These are phyloP conservation scores for Nannizziopsis barbatae DNA, from an alignment of 2,329 filamentous ascomycete genomes.

Conservation along the genomic window DNA sequence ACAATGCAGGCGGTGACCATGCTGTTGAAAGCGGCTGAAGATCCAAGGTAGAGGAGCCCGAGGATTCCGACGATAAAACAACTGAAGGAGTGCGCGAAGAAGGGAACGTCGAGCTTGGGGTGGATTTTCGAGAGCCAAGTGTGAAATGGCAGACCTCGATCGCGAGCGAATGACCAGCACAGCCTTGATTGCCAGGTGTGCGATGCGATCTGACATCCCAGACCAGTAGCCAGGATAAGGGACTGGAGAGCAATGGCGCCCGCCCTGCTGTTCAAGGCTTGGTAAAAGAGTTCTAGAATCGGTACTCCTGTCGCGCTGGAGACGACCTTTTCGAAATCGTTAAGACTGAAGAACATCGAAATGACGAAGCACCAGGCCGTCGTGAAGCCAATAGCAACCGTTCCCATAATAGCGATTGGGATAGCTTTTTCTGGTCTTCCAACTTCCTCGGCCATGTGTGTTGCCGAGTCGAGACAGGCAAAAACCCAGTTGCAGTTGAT, in stretches of 20 bases:
- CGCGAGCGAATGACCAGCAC: constrained; percentile 44
- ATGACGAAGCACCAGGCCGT: constrained; percentile 41
- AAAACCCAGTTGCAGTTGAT: constrained; percentile 44
- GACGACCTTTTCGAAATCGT: constrained; percentile 34
- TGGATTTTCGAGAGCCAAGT: constrained; percentile 33
- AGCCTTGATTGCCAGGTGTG: constrained; percentile 44
- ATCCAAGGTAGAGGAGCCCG: constrained; percentile 39
- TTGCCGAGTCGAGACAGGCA: constrained; percentile 41
- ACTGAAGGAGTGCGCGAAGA: constrained; percentile 36
- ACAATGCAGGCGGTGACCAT: constrained; percentile 38
- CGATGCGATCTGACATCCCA: constrained; percentile 38
- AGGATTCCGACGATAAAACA: constrained; percentile 37
- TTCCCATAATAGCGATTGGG: constrained; percentile 42
- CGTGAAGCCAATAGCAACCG: constrained; percentile 40
- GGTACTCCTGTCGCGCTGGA: constrained; percentile 36
- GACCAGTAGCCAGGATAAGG: constrained; percentile 38
- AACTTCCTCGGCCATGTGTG: constrained; percentile 44
- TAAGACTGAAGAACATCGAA: constrained; percentile 41
- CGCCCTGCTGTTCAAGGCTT: constrained; percentile 32
- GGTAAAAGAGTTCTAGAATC: constrained; percentile 39
- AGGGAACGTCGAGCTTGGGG: constrained; percentile 33
- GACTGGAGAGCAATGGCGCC: constrained; percentile 40
- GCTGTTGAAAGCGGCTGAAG: constrained; percentile 33
- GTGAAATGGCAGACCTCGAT: constrained; percentile 39
- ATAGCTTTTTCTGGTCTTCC: constrained; percentile 38